A percentile compares a stretch with the other conserved stretches of the same genome.
Evolutionary conservation across 2,329 filamentous ascomycete species (phyloP).

Genomic region (Nannizziopsis barbatae): DNA sequence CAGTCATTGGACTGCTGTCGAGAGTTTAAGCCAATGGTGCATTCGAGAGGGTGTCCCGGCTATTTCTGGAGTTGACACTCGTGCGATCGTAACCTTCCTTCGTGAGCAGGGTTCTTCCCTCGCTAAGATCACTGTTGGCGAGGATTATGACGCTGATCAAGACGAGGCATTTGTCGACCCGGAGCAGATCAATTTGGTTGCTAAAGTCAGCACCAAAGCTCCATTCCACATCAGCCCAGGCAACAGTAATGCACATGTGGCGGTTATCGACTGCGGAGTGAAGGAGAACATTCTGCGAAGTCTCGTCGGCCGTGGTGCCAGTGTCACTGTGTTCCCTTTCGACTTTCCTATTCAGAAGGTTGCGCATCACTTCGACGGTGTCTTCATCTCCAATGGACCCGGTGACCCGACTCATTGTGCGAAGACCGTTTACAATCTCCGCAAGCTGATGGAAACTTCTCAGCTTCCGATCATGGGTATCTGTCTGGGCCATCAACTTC

Average conservation of each 20-base stretch:
- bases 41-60: slow-evolving; percentile 89
- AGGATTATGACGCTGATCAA: slow-evolving; percentile 97
- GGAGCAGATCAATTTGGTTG: slow-evolving; percentile 91
- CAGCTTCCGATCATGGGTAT: slow-evolving; percentile 94
- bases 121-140: slow-evolving; percentile 84
- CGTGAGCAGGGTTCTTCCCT: slow-evolving; percentile 95
- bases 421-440: slow-evolving; percentile 84
- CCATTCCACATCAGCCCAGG: slow-evolving; percentile 88
- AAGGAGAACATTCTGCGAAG: slow-evolving; percentile 99
- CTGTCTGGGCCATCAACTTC: slow-evolving; percentile 90
- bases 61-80: slow-evolving; percentile 93
- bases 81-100: slow-evolving; percentile 88
- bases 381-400: slow-evolving; percentile 98
- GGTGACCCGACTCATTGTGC: slow-evolving; percentile 97
- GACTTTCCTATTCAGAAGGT: slow-evolving; percentile 98
- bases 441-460: slow-evolving; percentile 80
- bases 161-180: slow-evolving; percentile 94
- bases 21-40: slow-evolving; percentile 89
- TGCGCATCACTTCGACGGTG: slow-evolving; percentile 90
- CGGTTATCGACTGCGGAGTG: slow-evolving; percentile 93
- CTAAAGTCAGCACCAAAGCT: slow-evolving; percentile 93
- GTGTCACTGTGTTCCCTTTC: slow-evolving; percentile 88
- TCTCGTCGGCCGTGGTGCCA: slow-evolving; percentile 80
- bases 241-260: slow-evolving; percentile 76
- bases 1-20: slow-evolving; percentile 97